Evolutionary conservation across 352 stramenopile genomes (phyloP).

Genomic region (Phytophthora tentaculata): DNA sequence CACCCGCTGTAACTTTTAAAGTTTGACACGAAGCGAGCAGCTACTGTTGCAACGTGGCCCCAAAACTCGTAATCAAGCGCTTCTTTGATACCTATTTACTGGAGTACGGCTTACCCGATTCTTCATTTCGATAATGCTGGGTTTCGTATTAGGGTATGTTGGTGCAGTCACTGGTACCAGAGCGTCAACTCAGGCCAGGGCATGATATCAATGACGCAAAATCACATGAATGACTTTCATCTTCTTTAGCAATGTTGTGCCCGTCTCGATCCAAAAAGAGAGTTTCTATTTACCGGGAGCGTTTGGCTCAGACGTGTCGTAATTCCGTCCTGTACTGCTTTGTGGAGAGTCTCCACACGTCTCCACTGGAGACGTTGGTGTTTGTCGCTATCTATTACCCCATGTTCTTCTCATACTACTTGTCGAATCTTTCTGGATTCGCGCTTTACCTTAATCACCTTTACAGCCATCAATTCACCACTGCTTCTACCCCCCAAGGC

Average conservation of each 20-base stretch:
- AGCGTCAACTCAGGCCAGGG: slow-evolving; percentile 46
- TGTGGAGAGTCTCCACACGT: too few relatives aligned
- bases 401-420: slow-evolving; percentile 44
- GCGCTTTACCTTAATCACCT: slow-evolving; percentile 48
- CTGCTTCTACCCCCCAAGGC: slow-evolving; percentile 25
- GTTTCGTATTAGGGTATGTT: slow-evolving; percentile 15
- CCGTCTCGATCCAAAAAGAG: slow-evolving; percentile 27
- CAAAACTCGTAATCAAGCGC: slow-evolving; percentile 9
- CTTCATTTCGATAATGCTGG: slow-evolving; percentile 12
- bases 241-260: slow-evolving; percentile 43
- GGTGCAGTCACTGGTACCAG: slow-evolving; percentile 32
- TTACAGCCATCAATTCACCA: slow-evolving; percentile 47
- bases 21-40: slow-evolving; percentile 11
- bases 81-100: slow-evolving; percentile 20
- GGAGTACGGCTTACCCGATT: slow-evolving; percentile 16
- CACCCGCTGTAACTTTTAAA: too few relatives aligned
- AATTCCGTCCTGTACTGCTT: slow-evolving; percentile 32
- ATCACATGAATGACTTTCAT: slow-evolving; percentile 23
- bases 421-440: slow-evolving; percentile 43
- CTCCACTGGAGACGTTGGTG: slow-evolving; percentile 13
- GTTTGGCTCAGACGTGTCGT: slow-evolving; percentile 16
- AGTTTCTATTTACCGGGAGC: slow-evolving; percentile 22
- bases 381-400: slow-evolving; percentile 25
- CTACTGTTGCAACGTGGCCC: slow-evolving; percentile 5
- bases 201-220: slow-evolving; percentile 70